These are phyloP conservation scores for Diplosphaera chodatii DNA, from an alignment of 139 green algal species.

Conservation along the genomic window DNA sequence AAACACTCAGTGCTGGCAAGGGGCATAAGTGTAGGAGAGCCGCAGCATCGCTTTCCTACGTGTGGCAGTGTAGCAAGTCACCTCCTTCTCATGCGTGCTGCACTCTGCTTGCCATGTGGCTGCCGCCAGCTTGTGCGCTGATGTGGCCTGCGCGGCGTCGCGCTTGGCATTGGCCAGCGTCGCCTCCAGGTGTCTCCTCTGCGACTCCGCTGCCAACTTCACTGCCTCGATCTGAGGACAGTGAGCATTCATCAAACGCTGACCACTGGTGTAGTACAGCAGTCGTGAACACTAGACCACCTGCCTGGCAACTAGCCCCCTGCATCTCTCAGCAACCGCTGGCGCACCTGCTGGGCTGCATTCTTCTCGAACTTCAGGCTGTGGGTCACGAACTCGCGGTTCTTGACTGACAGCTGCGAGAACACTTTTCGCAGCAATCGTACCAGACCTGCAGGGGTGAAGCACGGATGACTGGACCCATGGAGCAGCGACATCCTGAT, in stretches of 20 bases:
- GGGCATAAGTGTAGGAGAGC: too few species aligned
- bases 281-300: too few species aligned
- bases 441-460: conserved; percentile 49
- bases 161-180: conserved; percentile 56
- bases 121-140: conserved; percentile 39
- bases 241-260: too few species aligned
- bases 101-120: conserved; percentile 47
- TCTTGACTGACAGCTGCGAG: conserved; percentile 43
- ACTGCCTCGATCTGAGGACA: conserved; percentile 66
- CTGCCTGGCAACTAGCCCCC: too few species aligned
- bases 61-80: too few species aligned
- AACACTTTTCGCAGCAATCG: conserved; percentile 65
- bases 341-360: conserved; percentile 34
- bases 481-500: too few species aligned
- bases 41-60: too few species aligned
- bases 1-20: too few species aligned
- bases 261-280: too few species aligned
- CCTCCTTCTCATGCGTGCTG: conserved; percentile 50
- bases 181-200: conserved; percentile 40
- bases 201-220: conserved; percentile 46
- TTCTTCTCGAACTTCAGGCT: conserved; percentile 56
- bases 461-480: too few species aligned
- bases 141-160: conserved; percentile 41
- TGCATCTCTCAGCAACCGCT: too few species aligned
- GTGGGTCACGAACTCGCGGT: conserved; percentile 46